phyloP scores from a whole-genome alignment of 148 eudicot genomes.

The Cornus kousa region DNA sequence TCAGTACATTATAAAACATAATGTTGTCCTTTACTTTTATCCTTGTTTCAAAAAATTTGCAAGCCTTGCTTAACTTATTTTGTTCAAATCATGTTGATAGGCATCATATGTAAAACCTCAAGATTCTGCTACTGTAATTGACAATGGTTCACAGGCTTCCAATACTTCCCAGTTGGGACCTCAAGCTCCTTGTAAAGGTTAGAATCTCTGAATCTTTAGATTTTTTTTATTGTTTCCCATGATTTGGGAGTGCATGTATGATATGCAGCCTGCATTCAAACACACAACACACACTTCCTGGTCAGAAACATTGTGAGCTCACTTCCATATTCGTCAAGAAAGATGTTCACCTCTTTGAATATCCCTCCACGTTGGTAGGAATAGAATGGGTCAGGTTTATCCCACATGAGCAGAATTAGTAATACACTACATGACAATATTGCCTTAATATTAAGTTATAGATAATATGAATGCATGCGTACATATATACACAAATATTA shows the following conservation, averaged over 20 bases:
- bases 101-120: slow-evolving; percentile 53
- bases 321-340: neutral
- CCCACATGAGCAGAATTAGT: neutral
- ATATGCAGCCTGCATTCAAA: neutral
- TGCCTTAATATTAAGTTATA: neutral
- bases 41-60: neutral
- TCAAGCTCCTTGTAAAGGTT: slow-evolving; percentile 53
- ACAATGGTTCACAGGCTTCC: slow-evolving; percentile 51
- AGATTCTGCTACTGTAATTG: slow-evolving; percentile 46
- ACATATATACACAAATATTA: neutral
- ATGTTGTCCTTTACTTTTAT: neutral
- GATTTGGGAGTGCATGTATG: neutral
- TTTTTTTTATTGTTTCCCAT: neutral
- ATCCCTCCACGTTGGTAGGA: neutral
- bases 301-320: neutral
- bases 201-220: slow-evolving; percentile 8
- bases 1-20: neutral
- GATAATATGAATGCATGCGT: neutral
- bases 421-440: neutral
- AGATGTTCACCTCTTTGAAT: neutral
- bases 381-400: neutral
- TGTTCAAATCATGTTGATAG: slow-evolving; percentile 28
- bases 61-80: neutral
- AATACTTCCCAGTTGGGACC: slow-evolving; percentile 45
- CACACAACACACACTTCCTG: neutral